A percentile compares a stretch with the other conserved stretches of the same genome.
Evolutionary conservation across 148 eudicot species (phyloP).

Genomic region (Vaccinium darrowii): DNA sequence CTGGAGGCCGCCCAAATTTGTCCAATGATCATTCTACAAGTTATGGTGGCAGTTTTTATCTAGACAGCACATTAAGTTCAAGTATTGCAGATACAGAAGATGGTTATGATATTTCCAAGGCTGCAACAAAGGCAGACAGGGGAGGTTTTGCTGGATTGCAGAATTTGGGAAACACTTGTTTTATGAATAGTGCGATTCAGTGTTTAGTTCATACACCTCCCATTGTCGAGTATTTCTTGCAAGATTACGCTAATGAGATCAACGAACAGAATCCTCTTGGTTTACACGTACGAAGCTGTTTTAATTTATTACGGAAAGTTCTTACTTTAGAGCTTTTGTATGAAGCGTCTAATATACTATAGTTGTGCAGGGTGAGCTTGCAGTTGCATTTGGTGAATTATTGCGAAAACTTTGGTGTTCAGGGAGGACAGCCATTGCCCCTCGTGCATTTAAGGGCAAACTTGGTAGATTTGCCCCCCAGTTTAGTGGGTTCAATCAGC

Average conservation of each 20-base stretch:
- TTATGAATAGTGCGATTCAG: slow-evolving; percentile 96
- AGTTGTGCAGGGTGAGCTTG: slow-evolving; percentile 90
- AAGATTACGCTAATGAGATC: slow-evolving; percentile 75
- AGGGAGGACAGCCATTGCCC: slow-evolving; percentile 70
- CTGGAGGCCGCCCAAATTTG: slow-evolving; percentile 85
- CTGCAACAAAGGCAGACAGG: slow-evolving; percentile 40
- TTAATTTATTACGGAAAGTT: not conserved
- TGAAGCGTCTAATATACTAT: slow-evolving; percentile 17
- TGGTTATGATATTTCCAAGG: slow-evolving; percentile 39
- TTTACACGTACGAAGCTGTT: slow-evolving; percentile 62
- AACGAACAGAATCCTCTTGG: slow-evolving; percentile 90
- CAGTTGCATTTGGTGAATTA: slow-evolving; percentile 92
- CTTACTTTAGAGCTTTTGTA: not conserved
- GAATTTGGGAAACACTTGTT: slow-evolving; percentile 97
- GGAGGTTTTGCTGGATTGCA: slow-evolving; percentile 91
- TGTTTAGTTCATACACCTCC: slow-evolving; percentile 93
- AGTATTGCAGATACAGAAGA: slow-evolving; percentile 43
- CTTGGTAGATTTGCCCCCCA: slow-evolving; percentile 98
- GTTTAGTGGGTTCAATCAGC: slow-evolving; percentile 98
- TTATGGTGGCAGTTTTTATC: slow-evolving; percentile 39
- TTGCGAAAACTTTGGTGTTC: slow-evolving; percentile 87
- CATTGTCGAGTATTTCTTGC: slow-evolving; percentile 77
- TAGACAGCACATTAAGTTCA: slow-evolving; percentile 38
- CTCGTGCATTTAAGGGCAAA: slow-evolving; percentile 88
- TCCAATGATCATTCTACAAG: slow-evolving; percentile 67